These are phyloP conservation scores for Leishmania arabica DNA, from an alignment of 208 protist species.

Conservation along the genomic window DNA sequence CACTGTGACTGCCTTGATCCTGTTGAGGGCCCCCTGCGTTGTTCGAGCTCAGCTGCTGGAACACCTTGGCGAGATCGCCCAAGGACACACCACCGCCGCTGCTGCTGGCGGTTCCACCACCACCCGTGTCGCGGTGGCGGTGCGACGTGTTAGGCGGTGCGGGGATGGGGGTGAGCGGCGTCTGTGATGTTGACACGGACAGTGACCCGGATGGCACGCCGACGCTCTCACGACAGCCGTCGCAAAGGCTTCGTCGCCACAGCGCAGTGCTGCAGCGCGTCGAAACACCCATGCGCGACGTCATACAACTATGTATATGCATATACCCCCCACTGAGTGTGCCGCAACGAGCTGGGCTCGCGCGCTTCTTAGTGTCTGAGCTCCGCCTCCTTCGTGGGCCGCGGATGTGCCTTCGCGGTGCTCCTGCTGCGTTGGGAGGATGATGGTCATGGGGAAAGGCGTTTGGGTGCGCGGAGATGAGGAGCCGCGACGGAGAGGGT, in stretches of 20 bases:
- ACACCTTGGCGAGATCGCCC: slow-evolving; percentile 46
- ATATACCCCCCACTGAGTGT: neutral
- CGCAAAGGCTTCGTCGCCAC: neutral
- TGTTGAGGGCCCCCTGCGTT: neutral
- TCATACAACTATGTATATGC: neutral
- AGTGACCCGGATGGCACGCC: neutral
- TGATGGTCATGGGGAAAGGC: neutral
- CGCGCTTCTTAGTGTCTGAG: neutral
- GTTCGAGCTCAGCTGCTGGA: slow-evolving; percentile 32
- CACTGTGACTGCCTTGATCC: neutral
- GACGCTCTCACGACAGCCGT: neutral
- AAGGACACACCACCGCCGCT: slow-evolving; percentile 28
- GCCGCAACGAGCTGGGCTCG: neutral
- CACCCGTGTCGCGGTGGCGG: neutral
- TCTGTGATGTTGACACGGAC: neutral
- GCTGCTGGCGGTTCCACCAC: neutral
- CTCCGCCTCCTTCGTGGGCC: neutral
- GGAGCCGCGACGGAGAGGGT: neutral
- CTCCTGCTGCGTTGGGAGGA: neutral
- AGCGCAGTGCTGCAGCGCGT: neutral
- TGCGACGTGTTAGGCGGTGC: neutral
- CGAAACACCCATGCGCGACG: neutral
- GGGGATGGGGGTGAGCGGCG: neutral
- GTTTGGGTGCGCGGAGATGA: neutral
- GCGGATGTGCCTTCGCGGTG: neutral